Evolutionary conservation across 768 basidiomycete genomes (phyloP), one percentile per base, ranked within the genome.

Genomic region (Mycena galericulata): DNA sequence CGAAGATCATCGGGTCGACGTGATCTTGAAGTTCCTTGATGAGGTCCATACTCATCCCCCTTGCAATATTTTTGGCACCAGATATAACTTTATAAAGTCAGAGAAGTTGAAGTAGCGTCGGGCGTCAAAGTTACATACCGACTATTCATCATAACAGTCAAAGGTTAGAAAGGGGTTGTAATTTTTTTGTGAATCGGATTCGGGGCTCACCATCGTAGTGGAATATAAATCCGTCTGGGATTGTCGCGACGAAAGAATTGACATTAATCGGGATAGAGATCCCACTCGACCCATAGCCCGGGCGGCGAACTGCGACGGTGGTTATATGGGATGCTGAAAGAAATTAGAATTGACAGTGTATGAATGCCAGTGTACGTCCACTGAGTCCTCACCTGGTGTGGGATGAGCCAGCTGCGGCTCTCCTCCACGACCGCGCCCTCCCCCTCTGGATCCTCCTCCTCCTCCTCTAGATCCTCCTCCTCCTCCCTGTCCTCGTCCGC

Each of bases 131-230:
- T n/a, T n/a, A n/a, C n/a, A n/a, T 29, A 65, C 63, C 43, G 53
- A 65, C 65, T 47, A 12, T 15, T 20, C 18, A 20, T n/a, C n/a
- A n/a, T n/a, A n/a, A n/a, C n/a, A 20, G 43, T n/a, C n/a, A 29
- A 32, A 65, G 30, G 32, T 29, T 15, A 22, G 4, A 10, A n/a
- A n/a, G n/a, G n/a, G n/a, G n/a, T n/a, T n/a, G n/a, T 12, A 7
- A 26, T 22, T 3, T 2, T 14, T 8, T 14, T 20, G 29, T 26
- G 20, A 30, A 34, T 15, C 5, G 24, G 26, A 24, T 34, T n/a
- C n/a, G n/a, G n/a, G n/a, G n/a, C n/a, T n/a, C 69, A 90, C 90
- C 88, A 73, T 94, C 92, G 69, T 94, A 93, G 62, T 94, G 92
- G 58, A 87, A 83, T n/a, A 94, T 90, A 4, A 84, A 84, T 0